phyloP scores from a whole-genome alignment of 768 basidiomycete species.

The Neoboletus brunneissimus region DNA sequence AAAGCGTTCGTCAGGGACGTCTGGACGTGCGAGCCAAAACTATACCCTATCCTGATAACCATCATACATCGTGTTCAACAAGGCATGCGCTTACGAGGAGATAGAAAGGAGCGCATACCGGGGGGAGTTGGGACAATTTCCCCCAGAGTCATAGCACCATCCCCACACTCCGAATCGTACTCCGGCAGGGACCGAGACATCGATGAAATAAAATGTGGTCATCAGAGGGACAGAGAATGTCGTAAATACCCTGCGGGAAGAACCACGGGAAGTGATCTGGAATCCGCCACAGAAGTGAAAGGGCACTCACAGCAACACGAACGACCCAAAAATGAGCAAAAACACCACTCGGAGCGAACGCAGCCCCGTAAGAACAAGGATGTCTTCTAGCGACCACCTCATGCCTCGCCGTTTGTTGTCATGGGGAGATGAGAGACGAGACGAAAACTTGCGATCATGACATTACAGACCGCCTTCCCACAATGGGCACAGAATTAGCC shows the following conservation, averaged over 20 bases:
- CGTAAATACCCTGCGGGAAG: not conserved
- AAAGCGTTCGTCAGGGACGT: not conserved
- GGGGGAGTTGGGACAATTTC: not conserved
- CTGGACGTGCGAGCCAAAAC: not conserved
- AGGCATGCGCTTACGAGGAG: too few relatives aligned
- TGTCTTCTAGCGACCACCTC: not conserved
- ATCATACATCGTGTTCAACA: not conserved
- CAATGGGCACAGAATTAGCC: not conserved
- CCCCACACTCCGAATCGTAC: not conserved
- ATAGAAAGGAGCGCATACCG: not conserved
- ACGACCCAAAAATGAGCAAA: not conserved
- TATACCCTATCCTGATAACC: not conserved
- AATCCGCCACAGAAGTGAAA: not conserved
- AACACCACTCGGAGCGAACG: conserved; percentile 1
- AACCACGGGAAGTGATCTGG: not conserved
- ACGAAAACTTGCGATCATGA: not conserved
- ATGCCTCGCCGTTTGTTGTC: not conserved
- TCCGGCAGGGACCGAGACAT: not conserved
- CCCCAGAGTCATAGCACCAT: not conserved
- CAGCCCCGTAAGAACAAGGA: not conserved
- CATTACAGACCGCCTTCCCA: not conserved
- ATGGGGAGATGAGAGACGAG: not conserved
- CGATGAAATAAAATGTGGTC: not conserved
- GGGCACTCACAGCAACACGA: not conserved
- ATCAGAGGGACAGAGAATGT: conserved; percentile 1